Conservation (phyloP, 2,329 filamentous ascomycete genomes). For the Neonectria hederae region DNA sequence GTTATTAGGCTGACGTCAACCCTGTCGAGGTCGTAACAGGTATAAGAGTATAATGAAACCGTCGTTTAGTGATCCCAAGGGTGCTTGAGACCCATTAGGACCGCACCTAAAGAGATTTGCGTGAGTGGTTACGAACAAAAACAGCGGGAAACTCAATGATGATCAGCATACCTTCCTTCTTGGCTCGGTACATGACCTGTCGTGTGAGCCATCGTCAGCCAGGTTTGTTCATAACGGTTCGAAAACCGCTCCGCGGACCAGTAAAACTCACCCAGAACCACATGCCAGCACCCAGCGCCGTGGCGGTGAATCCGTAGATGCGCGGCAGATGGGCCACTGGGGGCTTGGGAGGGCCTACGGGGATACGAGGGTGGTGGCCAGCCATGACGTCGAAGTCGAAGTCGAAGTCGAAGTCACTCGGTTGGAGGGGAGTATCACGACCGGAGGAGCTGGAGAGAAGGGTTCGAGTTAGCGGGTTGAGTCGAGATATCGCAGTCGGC, state of each 20-base stretch:
- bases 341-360: constrained; percentile 51
- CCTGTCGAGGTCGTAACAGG: constrained; percentile 23
- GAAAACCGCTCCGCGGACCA: not conserved
- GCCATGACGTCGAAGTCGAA: constrained; percentile 34
- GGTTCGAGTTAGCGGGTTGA: not conserved
- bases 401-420: constrained; percentile 19
- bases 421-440: constrained; percentile 2
- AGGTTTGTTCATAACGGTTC: not conserved
- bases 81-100: constrained; percentile 91
- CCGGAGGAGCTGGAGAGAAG: constrained; percentile 3
- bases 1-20: constrained; percentile 12
- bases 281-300: constrained; percentile 92
- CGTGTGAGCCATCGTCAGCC: not conserved
- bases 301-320: constrained; percentile 86
- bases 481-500: not conserved
- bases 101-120: constrained; percentile 63
- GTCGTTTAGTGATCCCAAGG: constrained; percentile 87
- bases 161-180: constrained; percentile 79
- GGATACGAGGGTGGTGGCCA: constrained; percentile 37
- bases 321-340: constrained; percentile 61
- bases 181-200: constrained; percentile 94
- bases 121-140: constrained; percentile 21
- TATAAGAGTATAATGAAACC: constrained; percentile 22
- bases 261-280: constrained; percentile 90
- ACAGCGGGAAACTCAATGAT: not conserved